phyloP scores from a whole-genome alignment of 78 protist genomes.

The Andalucia godoyi region DNA sequence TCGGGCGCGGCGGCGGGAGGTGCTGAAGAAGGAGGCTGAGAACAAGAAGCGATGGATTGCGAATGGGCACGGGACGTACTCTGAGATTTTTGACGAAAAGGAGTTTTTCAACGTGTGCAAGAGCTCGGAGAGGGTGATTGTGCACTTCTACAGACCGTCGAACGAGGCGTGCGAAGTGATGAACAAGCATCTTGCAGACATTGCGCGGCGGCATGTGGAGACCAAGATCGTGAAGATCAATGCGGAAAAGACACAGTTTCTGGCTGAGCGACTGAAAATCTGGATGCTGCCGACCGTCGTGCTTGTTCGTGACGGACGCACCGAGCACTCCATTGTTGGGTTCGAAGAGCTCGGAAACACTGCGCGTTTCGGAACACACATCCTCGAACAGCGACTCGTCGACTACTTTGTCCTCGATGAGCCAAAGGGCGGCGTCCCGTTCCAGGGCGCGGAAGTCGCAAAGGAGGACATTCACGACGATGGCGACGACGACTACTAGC shows the following conservation, averaged over 20 bases:
- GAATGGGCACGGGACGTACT: conserved; percentile 38
- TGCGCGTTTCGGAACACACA: conserved; percentile 12
- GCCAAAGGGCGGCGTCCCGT: too few species aligned
- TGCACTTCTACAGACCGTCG: conserved; percentile 46
- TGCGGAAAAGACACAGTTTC: conserved; percentile 42
- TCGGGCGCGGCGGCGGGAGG: conserved; percentile 32
- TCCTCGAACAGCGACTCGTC: not conserved
- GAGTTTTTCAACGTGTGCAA: conserved; percentile 40
- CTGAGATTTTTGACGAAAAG: conserved; percentile 10
- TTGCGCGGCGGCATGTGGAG: conserved; percentile 21
- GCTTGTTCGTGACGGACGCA: conserved; percentile 38
- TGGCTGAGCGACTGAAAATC: conserved; percentile 27
- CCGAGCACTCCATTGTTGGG: conserved; percentile 45
- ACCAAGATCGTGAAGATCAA: conserved; percentile 29
- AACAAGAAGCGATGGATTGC: not conserved
- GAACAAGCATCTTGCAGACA: conserved; percentile 25
- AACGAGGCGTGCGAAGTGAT: conserved; percentile 47
- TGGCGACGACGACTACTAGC: too few species aligned
- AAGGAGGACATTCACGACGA: too few species aligned
- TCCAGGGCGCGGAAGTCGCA: too few species aligned
- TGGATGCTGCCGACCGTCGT: conserved; percentile 51
- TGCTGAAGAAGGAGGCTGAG: conserved; percentile 22
- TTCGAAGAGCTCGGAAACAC: conserved; percentile 60
- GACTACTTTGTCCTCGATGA: conserved; percentile 2
- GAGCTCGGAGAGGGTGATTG: conserved; percentile 13